phyloP scores from a whole-genome alignment of 306 rosid genomes.

The Vicia villosa region DNA sequence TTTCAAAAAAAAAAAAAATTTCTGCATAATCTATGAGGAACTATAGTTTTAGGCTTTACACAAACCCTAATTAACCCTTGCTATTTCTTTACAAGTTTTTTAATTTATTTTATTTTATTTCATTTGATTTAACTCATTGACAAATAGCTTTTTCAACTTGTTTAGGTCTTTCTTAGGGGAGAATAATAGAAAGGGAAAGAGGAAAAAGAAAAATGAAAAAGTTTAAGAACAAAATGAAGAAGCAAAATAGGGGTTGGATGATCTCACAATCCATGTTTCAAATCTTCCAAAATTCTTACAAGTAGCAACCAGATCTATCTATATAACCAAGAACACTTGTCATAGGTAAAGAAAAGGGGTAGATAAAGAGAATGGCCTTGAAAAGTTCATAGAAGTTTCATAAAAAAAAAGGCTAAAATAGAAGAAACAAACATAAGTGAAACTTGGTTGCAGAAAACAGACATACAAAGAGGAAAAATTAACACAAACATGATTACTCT shows the following conservation, averaged over 20 bases:
- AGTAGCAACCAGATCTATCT: slow-evolving; percentile 76
- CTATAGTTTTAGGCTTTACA: slow-evolving; percentile 40
- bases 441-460: slow-evolving; percentile 35
- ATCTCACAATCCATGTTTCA: slow-evolving; percentile 51
- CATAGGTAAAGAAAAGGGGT: slow-evolving; percentile 36
- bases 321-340: slow-evolving; percentile 51
- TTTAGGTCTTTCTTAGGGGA: slow-evolving; percentile 44
- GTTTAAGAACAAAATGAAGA: slow-evolving; percentile 49
- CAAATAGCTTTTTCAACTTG: slow-evolving; percentile 38
- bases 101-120: not conserved
- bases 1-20: too few relatives aligned
- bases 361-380: slow-evolving; percentile 10
- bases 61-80: slow-evolving; percentile 52
- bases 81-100: not conserved
- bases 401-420: slow-evolving; percentile 38
- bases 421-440: slow-evolving; percentile 42
- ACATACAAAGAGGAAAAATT: slow-evolving; percentile 36
- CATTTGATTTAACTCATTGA: slow-evolving; percentile 35
- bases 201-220: slow-evolving; percentile 42
- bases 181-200: slow-evolving; percentile 26
- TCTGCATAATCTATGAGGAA: slow-evolving; percentile 38
- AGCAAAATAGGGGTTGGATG: slow-evolving; percentile 49
- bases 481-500: slow-evolving; percentile 36
- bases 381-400: slow-evolving; percentile 26
- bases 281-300: slow-evolving; percentile 45